Conservation (phyloP, 1,139 yeast species). For the Pichia sp. region DNA sequence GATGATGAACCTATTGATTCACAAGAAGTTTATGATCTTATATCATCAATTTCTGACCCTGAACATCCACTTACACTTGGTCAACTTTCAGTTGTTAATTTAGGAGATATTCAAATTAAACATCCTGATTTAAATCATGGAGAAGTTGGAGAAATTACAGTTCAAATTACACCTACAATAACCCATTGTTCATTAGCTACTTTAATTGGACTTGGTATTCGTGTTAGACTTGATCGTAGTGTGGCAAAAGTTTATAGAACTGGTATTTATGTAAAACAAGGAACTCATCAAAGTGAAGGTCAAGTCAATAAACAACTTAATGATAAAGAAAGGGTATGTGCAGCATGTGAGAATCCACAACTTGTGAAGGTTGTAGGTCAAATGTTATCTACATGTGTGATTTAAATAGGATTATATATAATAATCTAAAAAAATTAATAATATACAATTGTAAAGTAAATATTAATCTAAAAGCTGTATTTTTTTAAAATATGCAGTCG, state of each 20-base stretch:
- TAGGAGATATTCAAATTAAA: slow-evolving; percentile 67
- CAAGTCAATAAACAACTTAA: slow-evolving; percentile 96
- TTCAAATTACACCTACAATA: slow-evolving; percentile 92
- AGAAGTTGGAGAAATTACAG: slow-evolving; percentile 62
- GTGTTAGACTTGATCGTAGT: slow-evolving; percentile 86
- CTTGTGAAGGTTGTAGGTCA: slow-evolving; percentile 79
- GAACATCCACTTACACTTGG: slow-evolving; percentile 96
- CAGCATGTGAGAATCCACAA: slow-evolving; percentile 97
- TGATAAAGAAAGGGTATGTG: slow-evolving; percentile 96
- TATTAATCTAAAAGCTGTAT: too few species aligned
- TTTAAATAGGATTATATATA: background rate
- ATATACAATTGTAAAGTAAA: too few species aligned
- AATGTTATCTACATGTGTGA: slow-evolving; percentile 77
- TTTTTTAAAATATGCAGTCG: too few species aligned
- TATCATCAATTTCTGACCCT: slow-evolving; percentile 90
- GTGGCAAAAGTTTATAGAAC: slow-evolving; percentile 82
- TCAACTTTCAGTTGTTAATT: slow-evolving; percentile 87
- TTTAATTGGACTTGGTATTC: slow-evolving; percentile 86
- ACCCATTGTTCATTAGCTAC: slow-evolving; percentile 97
- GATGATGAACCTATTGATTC: slow-evolving; percentile 60
- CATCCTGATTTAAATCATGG: slow-evolving; percentile 38
- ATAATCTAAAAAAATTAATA: too few species aligned
- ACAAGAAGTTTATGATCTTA: slow-evolving; percentile 67
- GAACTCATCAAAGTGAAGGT: slow-evolving; percentile 91
- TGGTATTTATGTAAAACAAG: slow-evolving; percentile 74